Base-by-base conservation (phyloP, 78 protist genomes). In the Tieghemostelium lacteum region DNA sequence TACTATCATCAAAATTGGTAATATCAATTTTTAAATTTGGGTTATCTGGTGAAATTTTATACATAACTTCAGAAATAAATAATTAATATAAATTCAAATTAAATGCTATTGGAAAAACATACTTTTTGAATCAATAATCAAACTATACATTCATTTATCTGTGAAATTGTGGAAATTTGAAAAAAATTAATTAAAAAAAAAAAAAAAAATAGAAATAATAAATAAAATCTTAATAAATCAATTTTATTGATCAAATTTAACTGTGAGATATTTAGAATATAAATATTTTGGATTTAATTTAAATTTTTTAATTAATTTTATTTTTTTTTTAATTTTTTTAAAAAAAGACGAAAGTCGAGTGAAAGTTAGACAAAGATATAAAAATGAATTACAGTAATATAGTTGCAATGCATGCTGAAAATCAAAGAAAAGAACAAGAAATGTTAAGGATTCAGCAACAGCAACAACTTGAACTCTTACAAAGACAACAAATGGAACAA, bases 351-450 rank as follows among this genome's bases (percentile, higher is more conserved):
- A 49, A 49, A 49, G 54, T n/a, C n/a, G n/a, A n/a, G n/a, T n/a
- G n/a, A n/a, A n/a, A n/a, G n/a, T n/a, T n/a, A n/a, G n/a, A n/a
- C n/a, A n/a, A n/a, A n/a, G n/a, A n/a, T n/a, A n/a, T 57, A 37
- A 67, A 40, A 36, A 67, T 67, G 74, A 67, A 67, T 40, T 67
- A 26, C 26, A 67, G 58, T 42, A 28, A 29, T 31, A 71, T 71
- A 28, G 77, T 71, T 19, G 64, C 45, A 71, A 39, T 36, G 50
- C 17, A 71, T 71, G 45, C 40, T 26, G 58, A 67, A 67, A 33
- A 37, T 26, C 74, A 67, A 67, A 22, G 31, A 17, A 42, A 28
- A 67, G 60, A 67, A 67, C 75, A 67, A 67, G 60, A 67, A 67
- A 42, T 45, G 17, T 52, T 36, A 71, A 60, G 39, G 31, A 40